Conservation (phyloP, 169 alveolate genomes). For the Eimeria necatrix region DNA sequence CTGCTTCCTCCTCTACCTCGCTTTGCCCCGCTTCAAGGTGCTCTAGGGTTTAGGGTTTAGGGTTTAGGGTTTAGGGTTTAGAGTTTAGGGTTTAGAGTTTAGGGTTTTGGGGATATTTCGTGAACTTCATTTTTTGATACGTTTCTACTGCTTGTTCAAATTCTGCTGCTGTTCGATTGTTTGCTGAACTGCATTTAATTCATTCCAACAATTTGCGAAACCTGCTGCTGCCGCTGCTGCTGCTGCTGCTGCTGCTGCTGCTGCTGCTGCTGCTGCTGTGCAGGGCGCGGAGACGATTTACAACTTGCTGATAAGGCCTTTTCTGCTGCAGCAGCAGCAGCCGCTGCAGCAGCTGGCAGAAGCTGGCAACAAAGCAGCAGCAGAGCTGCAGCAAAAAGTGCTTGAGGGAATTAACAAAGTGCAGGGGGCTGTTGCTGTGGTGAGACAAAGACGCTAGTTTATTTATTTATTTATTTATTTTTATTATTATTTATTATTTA, state of each 20-base stretch:
- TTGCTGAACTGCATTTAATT: background rate
- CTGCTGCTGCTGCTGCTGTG: background rate
- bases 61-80: no score
- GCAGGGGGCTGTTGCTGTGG: constrained; percentile 52
- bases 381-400: constrained; percentile 54
- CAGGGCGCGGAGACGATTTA: constrained; percentile 87
- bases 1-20: no score
- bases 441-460: background rate
- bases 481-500: no score
- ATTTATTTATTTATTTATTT: no score
- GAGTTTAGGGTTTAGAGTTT: no score
- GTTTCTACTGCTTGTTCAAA: constrained; percentile 93
- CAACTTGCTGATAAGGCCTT: constrained; percentile 84
- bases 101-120: constrained; percentile 81
- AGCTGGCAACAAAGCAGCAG: constrained; percentile 67
- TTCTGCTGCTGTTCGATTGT: constrained; percentile 72
- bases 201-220: no score
- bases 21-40: no score
- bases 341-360: constrained; percentile 80
- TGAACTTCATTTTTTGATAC: constrained; percentile 92
- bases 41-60: no score
- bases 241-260: no score
- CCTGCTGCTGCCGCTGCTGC: no score
- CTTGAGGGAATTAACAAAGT: constrained; percentile 47
- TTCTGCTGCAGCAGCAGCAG: constrained; percentile 84